Percentiles rank a stretch among this genome's conserved stretches.
These are phyloP conservation scores for Colletotrichum caudatum DNA, from an alignment of 2,329 filamentous ascomycete species.

Conservation along the genomic window DNA sequence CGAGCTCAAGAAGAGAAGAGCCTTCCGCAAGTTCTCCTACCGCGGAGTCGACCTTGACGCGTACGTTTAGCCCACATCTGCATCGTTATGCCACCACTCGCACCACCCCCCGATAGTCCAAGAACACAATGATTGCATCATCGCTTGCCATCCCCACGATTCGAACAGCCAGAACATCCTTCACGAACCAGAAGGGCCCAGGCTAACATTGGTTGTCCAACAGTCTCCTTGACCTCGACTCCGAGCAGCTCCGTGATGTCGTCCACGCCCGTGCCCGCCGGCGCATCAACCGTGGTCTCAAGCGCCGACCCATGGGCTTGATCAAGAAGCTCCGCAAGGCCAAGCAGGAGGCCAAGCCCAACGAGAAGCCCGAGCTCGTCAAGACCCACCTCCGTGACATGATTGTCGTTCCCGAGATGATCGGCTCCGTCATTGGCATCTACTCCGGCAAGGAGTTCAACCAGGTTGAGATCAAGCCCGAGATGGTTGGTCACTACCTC, in stretches of 20 bases:
- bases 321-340: conserved; percentile 99
- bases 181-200: conserved; percentile 35
- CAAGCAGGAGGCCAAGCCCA: conserved; percentile 98
- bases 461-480: conserved; percentile 99
- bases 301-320: conserved; percentile 99
- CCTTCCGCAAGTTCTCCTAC: conserved; percentile 99
- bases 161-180: conserved; percentile 9
- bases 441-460: conserved; percentile 99
- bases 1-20: conserved; percentile 99
- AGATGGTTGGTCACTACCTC: conserved; percentile 99
- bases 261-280: conserved; percentile 98
- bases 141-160: neutral
- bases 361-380: conserved; percentile 99
- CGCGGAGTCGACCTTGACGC: conserved; percentile 99
- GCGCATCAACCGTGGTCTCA: conserved; percentile 99
- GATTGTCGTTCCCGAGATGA: conserved; percentile 99
- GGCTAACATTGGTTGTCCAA: conserved; percentile 42
- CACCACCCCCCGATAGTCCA: conserved; percentile 11
- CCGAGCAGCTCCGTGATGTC: conserved; percentile 98
- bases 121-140: conserved; percentile 8
- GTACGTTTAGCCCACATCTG: conserved; percentile 70
- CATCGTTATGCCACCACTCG: conserved; percentile 37
- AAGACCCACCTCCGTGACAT: conserved; percentile 99
- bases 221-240: conserved; percentile 98
- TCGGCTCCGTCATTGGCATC: conserved; percentile 97